Evolutionary conservation across 257 asterid species (phyloP).

Genomic region (Solanum gandarillasii): DNA sequence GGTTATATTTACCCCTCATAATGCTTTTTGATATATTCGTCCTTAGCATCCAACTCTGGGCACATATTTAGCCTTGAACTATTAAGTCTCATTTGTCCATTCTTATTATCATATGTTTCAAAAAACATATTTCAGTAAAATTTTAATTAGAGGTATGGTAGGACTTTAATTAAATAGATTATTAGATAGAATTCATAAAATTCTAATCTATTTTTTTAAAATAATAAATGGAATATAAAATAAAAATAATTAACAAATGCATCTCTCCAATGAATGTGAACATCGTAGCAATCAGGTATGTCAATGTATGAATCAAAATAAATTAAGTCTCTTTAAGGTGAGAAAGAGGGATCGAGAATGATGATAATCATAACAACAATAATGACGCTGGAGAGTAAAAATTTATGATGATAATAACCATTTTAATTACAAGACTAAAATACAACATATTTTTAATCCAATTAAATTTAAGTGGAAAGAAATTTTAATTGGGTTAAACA

Average conservation of each 20-base stretch:
- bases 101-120: neutral
- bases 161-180: neutral
- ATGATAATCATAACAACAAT: neutral
- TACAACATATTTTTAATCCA: too few relatives aligned
- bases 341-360: neutral
- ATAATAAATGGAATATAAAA: neutral
- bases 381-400: neutral
- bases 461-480: too few relatives aligned
- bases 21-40: too few relatives aligned
- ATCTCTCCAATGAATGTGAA: neutral
- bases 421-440: too few relatives aligned
- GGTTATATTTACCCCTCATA: too few relatives aligned
- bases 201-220: neutral
- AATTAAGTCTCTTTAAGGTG: neutral
- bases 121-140: neutral
- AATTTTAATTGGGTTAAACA: too few relatives aligned
- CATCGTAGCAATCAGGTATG: neutral
- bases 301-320: neutral
- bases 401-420: too few relatives aligned
- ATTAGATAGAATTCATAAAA: neutral
- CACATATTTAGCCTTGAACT: too few relatives aligned
- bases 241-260: neutral
- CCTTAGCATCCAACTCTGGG: too few relatives aligned
- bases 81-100: too few relatives aligned
- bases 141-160: neutral